These are phyloP conservation scores for Penicillium sp. DNA, from an alignment of 2,329 filamentous ascomycete genomes.

Conservation along the genomic window DNA sequence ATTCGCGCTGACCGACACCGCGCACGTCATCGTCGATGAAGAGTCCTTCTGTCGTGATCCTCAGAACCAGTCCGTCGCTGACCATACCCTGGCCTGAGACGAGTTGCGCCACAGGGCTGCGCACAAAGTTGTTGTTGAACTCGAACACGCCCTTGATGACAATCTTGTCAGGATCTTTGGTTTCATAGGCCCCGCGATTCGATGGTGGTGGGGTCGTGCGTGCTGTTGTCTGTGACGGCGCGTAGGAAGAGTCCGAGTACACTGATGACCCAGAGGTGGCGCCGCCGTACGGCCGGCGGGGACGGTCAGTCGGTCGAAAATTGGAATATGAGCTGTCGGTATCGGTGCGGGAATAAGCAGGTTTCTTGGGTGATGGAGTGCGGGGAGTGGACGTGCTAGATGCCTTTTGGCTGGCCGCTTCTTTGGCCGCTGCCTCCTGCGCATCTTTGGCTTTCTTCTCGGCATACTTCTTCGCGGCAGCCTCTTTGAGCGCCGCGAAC, in stretches of 20 bases:
- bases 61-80: constrained; percentile 82
- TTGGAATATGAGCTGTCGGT: constrained; percentile 58
- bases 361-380: constrained; percentile 36
- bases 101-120: constrained; percentile 82
- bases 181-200: constrained; percentile 67
- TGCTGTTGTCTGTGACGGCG: constrained; percentile 71
- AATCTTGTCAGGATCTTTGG: constrained; percentile 89
- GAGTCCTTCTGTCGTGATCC: constrained; percentile 84
- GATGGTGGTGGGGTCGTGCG: constrained; percentile 76
- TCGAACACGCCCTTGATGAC: constrained; percentile 86
- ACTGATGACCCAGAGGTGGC: constrained; percentile 62
- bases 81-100: constrained; percentile 77
- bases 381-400: constrained; percentile 35
- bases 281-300: constrained; percentile 55
- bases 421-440: constrained; percentile 19
- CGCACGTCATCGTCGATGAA: constrained; percentile 96
- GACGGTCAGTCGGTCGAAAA: constrained; percentile 69
- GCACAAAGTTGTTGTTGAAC: constrained; percentile 81
- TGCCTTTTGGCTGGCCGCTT: no score
- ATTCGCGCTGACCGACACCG: constrained; percentile 82
- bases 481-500: constrained; percentile 34
- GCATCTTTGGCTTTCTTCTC: constrained; percentile 32
- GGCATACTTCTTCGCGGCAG: constrained; percentile 32
- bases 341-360: no score
- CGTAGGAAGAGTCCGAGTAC: constrained; percentile 78